phyloP scores from a whole-genome alignment of 176 grass and related monocot genomes.

The Bothriochloa decipiens region DNA sequence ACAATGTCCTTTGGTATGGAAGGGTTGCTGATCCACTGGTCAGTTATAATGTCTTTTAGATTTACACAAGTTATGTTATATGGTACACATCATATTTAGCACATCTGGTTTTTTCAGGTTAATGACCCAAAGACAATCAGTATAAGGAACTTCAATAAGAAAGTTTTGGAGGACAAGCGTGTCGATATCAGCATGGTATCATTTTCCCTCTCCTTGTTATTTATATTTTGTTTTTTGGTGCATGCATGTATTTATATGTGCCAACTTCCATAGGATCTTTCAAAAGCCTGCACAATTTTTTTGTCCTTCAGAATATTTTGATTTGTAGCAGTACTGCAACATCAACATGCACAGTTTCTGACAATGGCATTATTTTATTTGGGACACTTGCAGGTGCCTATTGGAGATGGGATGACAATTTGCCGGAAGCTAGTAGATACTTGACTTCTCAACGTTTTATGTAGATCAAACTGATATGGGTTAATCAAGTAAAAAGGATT shows the following conservation, averaged over 20 bases:
- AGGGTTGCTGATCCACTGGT: slow-evolving; percentile 79
- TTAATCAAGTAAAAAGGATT: no score
- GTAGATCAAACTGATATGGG: background rate
- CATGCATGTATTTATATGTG: slow-evolving; percentile 2
- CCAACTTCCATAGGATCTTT: background rate
- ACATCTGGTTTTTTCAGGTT: slow-evolving; percentile 52
- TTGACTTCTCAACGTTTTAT: slow-evolving; percentile 28
- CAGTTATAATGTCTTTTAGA: slow-evolving; percentile 31
- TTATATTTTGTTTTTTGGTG: background rate
- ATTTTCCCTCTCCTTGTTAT: slow-evolving; percentile 20
- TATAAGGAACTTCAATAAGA: slow-evolving; percentile 95
- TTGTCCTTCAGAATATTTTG: slow-evolving; percentile 3
- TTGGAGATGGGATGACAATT: slow-evolving; percentile 97
- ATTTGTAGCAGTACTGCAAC: background rate
- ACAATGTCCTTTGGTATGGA: slow-evolving; percentile 99
- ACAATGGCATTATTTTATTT: slow-evolving; percentile 33
- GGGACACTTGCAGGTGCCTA: slow-evolving; percentile 63
- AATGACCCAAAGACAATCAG: slow-evolving; percentile 82
- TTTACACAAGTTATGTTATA: background rate
- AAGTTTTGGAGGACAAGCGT: slow-evolving; percentile 83
- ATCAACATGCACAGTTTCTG: background rate
- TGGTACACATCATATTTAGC: slow-evolving; percentile 10
- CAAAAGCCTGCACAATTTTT: slow-evolving; percentile 3
- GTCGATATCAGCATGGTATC: slow-evolving; percentile 82
- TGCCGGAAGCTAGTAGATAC: slow-evolving; percentile 71